Conservation (phyloP, 208 protist genomes). For the Polymyxa betae region DNA sequence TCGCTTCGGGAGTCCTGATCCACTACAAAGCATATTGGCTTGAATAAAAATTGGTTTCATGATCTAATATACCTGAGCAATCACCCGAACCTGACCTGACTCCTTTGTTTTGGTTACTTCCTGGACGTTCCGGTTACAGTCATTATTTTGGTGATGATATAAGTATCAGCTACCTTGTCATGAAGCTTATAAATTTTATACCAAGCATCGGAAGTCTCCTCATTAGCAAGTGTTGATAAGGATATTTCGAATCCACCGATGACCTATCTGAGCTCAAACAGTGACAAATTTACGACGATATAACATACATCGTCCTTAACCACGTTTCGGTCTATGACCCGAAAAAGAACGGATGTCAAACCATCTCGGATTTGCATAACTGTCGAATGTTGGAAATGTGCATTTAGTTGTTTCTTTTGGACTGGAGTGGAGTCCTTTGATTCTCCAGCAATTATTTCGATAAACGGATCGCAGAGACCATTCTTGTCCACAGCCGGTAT, state of each 20-base stretch:
- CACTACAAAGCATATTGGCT: not conserved
- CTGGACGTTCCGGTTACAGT: no score
- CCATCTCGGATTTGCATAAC: conserved; percentile 22
- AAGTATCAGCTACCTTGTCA: conserved; percentile 35
- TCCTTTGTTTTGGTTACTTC: not conserved
- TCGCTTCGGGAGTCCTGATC: not conserved
- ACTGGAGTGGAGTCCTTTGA: not conserved
- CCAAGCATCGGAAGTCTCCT: not conserved
- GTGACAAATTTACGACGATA: not conserved
- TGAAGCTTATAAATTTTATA: not conserved
- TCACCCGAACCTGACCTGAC: conserved; percentile 7
- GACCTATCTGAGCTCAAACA: not conserved
- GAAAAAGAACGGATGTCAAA: not conserved
- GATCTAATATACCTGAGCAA: not conserved
- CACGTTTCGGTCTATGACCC: conserved; percentile 7
- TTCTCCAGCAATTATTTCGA: conserved; percentile 19
- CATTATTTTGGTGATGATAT: no score
- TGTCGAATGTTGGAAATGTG: conserved; percentile 35
- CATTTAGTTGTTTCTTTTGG: conserved; percentile 9
- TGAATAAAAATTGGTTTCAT: not conserved
- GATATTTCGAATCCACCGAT: not conserved
- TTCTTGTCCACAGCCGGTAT: not conserved
- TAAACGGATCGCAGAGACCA: conserved; percentile 1
- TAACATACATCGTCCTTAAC: not conserved
- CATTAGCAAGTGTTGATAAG: not conserved